phyloP scores from a whole-genome alignment of 73 alveolate genomes.

The Urostyla sp. region DNA sequence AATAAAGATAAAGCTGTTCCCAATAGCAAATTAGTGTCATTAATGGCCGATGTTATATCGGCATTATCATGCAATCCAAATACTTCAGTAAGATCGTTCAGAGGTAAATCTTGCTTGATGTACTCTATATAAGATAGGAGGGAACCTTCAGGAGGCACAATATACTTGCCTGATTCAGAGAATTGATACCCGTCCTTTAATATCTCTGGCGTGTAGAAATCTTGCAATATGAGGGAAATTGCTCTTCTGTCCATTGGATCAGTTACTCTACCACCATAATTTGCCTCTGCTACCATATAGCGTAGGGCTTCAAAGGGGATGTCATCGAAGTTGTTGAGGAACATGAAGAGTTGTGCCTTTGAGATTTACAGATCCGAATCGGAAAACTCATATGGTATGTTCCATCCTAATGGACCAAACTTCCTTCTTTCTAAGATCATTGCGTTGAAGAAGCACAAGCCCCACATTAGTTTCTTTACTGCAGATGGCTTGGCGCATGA shows the following conservation, averaged over 20 bases:
- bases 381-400: conserved; percentile 99
- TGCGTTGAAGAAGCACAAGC: conserved; percentile 99
- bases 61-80: conserved; percentile 99
- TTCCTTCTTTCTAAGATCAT: conserved; percentile 98
- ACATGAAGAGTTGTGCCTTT: conserved; percentile 84
- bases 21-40: conserved; percentile 90
- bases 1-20: conserved; percentile 91
- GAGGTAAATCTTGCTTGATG: conserved; percentile 88
- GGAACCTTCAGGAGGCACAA: conserved; percentile 91
- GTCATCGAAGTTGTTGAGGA: conserved; percentile 88
- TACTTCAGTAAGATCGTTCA: conserved; percentile 96
- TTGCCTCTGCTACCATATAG: conserved; percentile 99
- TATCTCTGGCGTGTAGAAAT: conserved; percentile 95
- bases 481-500: conserved; percentile 87
- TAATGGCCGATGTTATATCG: conserved; percentile 98
- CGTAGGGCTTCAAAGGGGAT: conserved; percentile 99
- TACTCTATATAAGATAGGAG: conserved; percentile 86
- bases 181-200: conserved; percentile 92
- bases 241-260: conserved; percentile 99
- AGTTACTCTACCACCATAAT: conserved; percentile 99
- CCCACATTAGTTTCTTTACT: conserved; percentile 92
- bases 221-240: conserved; percentile 86
- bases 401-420: conserved; percentile 99
- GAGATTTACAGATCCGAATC: conserved; percentile 90
- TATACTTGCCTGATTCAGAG: conserved; percentile 84